Percentiles rank a stretch among this genome's conserved stretches.
Conservation (phyloP, 441 rosid species). For the Theobroma grandiflorum region DNA sequence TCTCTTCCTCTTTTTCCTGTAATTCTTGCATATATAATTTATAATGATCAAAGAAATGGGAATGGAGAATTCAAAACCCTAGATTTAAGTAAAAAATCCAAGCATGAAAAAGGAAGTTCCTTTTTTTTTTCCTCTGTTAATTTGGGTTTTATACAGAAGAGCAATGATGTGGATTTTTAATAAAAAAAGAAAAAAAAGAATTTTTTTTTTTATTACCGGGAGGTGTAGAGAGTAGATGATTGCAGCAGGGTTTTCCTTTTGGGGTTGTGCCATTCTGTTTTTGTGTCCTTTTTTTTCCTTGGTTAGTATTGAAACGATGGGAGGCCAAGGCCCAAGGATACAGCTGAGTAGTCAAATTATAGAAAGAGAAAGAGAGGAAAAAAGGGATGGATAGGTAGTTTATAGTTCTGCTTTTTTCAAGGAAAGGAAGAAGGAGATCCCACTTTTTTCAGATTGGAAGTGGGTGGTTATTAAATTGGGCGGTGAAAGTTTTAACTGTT, state of each 20-base stretch:
- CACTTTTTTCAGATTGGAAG: constrained; percentile 32
- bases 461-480: constrained; percentile 22
- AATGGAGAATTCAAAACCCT: constrained; percentile 16
- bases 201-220: constrained; percentile 22
- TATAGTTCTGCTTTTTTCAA: neutral
- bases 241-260: constrained; percentile 39
- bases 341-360: constrained; percentile 23
- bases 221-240: constrained; percentile 42
- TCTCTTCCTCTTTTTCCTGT: constrained; percentile 79
- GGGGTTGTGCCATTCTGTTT: constrained; percentile 35
- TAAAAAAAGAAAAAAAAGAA: neutral
- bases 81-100: constrained; percentile 1
- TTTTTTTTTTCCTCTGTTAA: neutral
- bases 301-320: constrained; percentile 9
- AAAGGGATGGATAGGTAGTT: neutral
- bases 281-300: neutral
- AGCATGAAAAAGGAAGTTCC: neutral
- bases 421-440: neutral
- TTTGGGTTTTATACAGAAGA: constrained; percentile 18
- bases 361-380: neutral
- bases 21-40: constrained; percentile 36
- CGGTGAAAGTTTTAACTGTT: neutral
- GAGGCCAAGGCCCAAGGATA: constrained; percentile 22
- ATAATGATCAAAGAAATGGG: constrained; percentile 22
- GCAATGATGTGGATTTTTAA: constrained; percentile 31